Evolutionary conservation across 805 yeast genomes (phyloP), one percentile per base, ranked within the genome.

Genomic region (Myxozyma monticola): DNA sequence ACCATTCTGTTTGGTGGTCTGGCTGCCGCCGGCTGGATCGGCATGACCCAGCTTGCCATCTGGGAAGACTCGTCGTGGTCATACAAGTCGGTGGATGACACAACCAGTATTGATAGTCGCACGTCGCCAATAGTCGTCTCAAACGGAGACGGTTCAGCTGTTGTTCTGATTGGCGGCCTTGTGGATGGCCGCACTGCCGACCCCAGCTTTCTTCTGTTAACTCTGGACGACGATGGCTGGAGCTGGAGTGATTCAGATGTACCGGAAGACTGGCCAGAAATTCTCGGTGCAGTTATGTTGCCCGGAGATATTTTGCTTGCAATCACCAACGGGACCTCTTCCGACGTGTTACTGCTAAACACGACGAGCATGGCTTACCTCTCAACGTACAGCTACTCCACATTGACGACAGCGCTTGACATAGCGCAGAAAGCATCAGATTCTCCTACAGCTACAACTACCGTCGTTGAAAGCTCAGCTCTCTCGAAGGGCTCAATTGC

Each of bases 11-110:
- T 86, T 36, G 95, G 93, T 0, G 95, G 95, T 2, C 72, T 71
- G 45, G 76, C 86, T 2, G 59, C 64, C 4, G 60, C 68, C 2
- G 88, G 88, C 0, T 85, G 90, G 88, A 77, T 85, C 30, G 77
- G 79, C 54, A 78, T 85, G 82, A 75, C 76, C 59, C 93, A 85
- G 65, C 68, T 84, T 17, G 91, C 93, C 0, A 66, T 83, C 1
- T 85, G 56, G 56, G 50, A 89, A 86, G 81, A 81, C 59, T 71
- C 73, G 42, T 69, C 85, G 7, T 87, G 95, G 95, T 76, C 85
- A 2, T 85, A 80, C 63, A 66, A 34, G 59, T 65, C 54, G 60
- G 63, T 60, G 1, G 9, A 64, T 62, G 36, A 31, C 29, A 28
- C 42, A 31, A 52, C 68, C 9, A 51, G 54, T 26, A 70, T 84